A percentile compares a stretch with the other conserved stretches of the same genome.
These are phyloP conservation scores for Paspalum vaginatum DNA, from an alignment of 176 grass and related monocot genomes.

Conservation along the genomic window DNA sequence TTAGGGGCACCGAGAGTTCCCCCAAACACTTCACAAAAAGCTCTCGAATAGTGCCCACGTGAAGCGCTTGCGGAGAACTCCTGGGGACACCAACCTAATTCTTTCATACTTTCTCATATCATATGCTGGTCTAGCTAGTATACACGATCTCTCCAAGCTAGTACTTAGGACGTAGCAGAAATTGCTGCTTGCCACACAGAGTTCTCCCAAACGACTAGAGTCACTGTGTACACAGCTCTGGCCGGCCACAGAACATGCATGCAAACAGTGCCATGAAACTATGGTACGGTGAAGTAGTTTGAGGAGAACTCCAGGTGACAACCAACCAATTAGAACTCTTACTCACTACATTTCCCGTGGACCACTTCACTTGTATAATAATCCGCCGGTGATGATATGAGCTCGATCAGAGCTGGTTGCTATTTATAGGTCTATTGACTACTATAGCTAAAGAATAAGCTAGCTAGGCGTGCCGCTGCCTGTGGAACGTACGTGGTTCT, in stretches of 20 bases:
- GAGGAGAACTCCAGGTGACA: conserved; percentile 41
- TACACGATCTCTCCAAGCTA: neutral
- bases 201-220: conserved; percentile 62
- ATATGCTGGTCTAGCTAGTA: neutral
- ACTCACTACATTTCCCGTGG: conserved; percentile 6
- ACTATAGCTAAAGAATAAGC: neutral
- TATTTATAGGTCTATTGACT: conserved; percentile 58
- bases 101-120: neutral
- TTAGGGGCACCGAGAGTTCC: conserved; percentile 44
- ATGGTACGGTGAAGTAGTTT: conserved; percentile 40
- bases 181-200: neutral
- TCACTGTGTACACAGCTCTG: conserved; percentile 13
- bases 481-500: conserved; percentile 25
- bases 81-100: conserved; percentile 37
- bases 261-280: conserved; percentile 19
- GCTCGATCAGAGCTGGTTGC: conserved; percentile 25
- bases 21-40: conserved; percentile 58
- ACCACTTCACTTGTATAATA: conserved; percentile 43
- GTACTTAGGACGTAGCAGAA: neutral
- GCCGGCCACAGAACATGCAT: too few species aligned
- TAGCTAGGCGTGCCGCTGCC: neutral
- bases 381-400: conserved; percentile 44
- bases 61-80: conserved; percentile 63
- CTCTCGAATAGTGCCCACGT: rapidly evolving
- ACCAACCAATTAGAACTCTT: conserved; percentile 38